Evolutionary conservation across 2,329 filamentous ascomycete species (phyloP).

Genomic region (Penicillium paneum): DNA sequence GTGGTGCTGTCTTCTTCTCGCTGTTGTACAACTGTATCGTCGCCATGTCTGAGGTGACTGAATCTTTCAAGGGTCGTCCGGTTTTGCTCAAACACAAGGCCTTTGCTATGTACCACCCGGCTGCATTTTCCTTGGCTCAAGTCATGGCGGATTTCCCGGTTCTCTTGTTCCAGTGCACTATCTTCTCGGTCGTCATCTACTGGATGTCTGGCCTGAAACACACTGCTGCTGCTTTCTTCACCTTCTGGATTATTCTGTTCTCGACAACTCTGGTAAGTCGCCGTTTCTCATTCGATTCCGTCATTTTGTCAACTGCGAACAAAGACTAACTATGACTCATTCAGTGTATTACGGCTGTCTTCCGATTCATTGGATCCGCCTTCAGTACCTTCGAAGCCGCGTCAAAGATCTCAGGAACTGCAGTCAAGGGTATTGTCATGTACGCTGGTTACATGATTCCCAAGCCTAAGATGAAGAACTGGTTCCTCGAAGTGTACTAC

Average conservation of each 20-base stretch:
- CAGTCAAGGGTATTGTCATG: conserved; percentile 31
- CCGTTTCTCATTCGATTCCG: neutral
- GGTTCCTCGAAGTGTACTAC: conserved; percentile 44
- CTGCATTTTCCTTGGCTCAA: conserved; percentile 36
- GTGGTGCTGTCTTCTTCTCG: conserved; percentile 61
- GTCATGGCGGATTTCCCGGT: conserved; percentile 50
- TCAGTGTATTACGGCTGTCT: conserved; percentile 53
- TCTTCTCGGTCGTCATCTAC: conserved; percentile 58
- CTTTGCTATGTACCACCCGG: conserved; percentile 57
- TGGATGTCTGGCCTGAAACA: conserved; percentile 59
- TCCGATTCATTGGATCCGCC: conserved; percentile 52
- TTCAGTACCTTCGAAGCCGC: conserved; percentile 56
- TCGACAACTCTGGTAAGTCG: conserved; percentile 4
- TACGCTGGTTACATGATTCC: conserved; percentile 42
- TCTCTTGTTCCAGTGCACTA: conserved; percentile 56
- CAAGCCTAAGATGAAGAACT: conserved; percentile 47
- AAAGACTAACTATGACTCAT: neutral
- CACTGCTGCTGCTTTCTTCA: conserved; percentile 56
- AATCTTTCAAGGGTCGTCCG: conserved; percentile 58
- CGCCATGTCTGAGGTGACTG: conserved; percentile 63
- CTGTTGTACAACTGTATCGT: conserved; percentile 60
- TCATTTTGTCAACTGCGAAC: conserved; percentile 24
- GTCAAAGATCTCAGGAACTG: conserved; percentile 47
- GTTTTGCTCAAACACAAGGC: conserved; percentile 56
- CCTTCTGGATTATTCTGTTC: conserved; percentile 50